These are phyloP conservation scores for Ophiostoma sp. DNA, from an alignment of 2,329 filamentous ascomycete genomes.

Conservation along the genomic window DNA sequence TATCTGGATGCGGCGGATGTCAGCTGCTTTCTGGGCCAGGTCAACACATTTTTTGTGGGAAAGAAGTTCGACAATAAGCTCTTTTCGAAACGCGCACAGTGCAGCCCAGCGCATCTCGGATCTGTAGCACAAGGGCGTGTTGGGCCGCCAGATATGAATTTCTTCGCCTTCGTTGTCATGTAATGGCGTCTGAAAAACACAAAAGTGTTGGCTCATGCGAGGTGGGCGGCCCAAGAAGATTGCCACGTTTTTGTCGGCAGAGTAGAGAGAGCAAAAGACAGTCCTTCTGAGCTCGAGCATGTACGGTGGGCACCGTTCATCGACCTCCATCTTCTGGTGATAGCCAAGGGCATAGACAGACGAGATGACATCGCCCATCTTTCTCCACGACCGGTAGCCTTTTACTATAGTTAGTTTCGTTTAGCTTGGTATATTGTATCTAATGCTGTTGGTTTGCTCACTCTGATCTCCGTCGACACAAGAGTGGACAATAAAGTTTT, in stretches of 20 bases:
- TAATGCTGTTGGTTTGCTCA: neutral
- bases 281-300: constrained; percentile 6
- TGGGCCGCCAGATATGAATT: constrained; percentile 9
- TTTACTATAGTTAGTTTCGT: neutral
- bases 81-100: constrained; percentile 8
- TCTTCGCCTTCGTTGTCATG: neutral
- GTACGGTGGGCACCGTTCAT: neutral
- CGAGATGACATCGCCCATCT: constrained; percentile 15
- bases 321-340: constrained; percentile 13
- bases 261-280: constrained; percentile 9
- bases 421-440: too few relatives aligned
- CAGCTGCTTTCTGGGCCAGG: neutral
- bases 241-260: constrained; percentile 12
- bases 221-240: constrained; percentile 13
- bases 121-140: constrained; percentile 4
- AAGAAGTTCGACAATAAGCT: neutral
- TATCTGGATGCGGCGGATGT: constrained; percentile 8
- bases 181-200: constrained; percentile 11
- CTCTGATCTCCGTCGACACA: constrained; percentile 14
- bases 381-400: constrained; percentile 15
- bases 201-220: constrained; percentile 15
- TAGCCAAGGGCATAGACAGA: constrained; percentile 14
- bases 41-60: neutral
- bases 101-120: constrained; percentile 14
- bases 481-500: constrained; percentile 13